Percentiles rank a stretch among this genome's conserved stretches.
Conservation (phyloP, 2,329 filamentous ascomycete species). For the Colletotrichum lindemuthianum region DNA sequence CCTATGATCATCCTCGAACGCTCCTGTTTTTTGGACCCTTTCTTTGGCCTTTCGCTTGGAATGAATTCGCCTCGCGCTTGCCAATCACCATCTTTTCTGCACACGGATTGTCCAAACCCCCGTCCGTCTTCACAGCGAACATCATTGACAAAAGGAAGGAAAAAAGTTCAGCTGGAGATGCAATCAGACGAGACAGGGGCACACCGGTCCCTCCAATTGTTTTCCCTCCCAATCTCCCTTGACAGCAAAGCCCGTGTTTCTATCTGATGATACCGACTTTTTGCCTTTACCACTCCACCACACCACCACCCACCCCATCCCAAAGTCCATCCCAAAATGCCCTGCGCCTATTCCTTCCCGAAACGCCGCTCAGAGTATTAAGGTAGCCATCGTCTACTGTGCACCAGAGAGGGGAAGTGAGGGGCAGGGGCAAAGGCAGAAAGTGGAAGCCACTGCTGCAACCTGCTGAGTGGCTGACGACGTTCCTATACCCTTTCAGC, state of each 20-base stretch:
- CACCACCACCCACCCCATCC: too few relatives aligned
- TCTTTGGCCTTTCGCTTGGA: background rate
- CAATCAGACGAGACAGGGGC: slow-evolving; percentile 15
- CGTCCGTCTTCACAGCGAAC: background rate
- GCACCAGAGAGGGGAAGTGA: background rate
- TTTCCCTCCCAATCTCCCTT: too few relatives aligned
- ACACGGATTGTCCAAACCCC: too few relatives aligned
- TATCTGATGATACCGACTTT: too few relatives aligned
- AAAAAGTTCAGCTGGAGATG: too few relatives aligned
- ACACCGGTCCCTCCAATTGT: background rate
- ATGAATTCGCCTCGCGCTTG: slow-evolving; percentile 6
- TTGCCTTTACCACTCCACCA: too few relatives aligned
- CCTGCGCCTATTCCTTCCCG: too few relatives aligned
- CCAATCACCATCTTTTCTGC: slow-evolving; percentile 1
- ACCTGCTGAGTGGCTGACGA: slow-evolving; percentile 26
- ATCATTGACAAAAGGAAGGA: background rate
- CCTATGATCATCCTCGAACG: slow-evolving; percentile 20
- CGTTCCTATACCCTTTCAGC: slow-evolving; percentile 14
- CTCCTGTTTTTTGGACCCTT: slow-evolving; percentile 6
- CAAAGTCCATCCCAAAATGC: too few relatives aligned
- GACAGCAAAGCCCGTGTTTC: too few relatives aligned
- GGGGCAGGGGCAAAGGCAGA: background rate
- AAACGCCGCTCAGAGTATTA: too few relatives aligned
- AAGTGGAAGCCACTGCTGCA: slow-evolving; percentile 27
- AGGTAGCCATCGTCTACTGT: background rate